phyloP scores from a whole-genome alignment of 495 filamentous ascomycete species.

The Daldinia childiae region DNA sequence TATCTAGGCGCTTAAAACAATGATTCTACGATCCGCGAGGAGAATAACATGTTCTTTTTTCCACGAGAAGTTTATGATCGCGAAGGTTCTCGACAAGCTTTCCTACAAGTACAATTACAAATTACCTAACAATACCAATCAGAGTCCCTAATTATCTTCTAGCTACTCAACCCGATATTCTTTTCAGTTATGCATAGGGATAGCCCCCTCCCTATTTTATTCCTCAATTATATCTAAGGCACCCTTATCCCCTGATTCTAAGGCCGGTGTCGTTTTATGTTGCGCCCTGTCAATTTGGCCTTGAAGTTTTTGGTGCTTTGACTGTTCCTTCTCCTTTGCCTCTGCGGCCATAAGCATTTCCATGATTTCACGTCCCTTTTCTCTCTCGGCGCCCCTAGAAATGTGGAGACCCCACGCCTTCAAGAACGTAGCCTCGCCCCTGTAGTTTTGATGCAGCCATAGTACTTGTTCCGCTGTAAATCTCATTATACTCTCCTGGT shows the following conservation, averaged over 20 bases:
- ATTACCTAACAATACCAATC: not conserved
- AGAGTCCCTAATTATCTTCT: not conserved
- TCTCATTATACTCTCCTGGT: not conserved
- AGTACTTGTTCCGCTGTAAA: conserved; percentile 44
- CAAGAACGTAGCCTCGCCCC: conserved; percentile 53
- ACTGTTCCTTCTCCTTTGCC: conserved; percentile 8
- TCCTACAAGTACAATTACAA: not conserved
- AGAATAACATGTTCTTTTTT: too few species aligned
- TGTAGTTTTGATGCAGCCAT: conserved; percentile 57
- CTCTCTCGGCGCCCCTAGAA: conserved; percentile 40
- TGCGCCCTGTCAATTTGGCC: not conserved
- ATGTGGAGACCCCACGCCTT: conserved; percentile 55
- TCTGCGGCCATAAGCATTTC: conserved; percentile 52
- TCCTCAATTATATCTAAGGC: not conserved
- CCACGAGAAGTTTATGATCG: too few species aligned
- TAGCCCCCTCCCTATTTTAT: not conserved
- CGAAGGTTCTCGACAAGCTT: too few species aligned
- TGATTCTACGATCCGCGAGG: too few species aligned
- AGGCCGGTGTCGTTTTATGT: not conserved
- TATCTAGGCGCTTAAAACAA: too few species aligned
- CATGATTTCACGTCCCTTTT: conserved; percentile 50
- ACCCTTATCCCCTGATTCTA: not conserved
- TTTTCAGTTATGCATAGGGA: not conserved
- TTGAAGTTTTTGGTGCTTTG: not conserved
- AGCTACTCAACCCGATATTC: not conserved